Percentiles rank a stretch among this genome's conserved stretches.
phyloP scores from a whole-genome alignment of 192 early-diverging fungal species.

The Entomortierella parvispora region DNA sequence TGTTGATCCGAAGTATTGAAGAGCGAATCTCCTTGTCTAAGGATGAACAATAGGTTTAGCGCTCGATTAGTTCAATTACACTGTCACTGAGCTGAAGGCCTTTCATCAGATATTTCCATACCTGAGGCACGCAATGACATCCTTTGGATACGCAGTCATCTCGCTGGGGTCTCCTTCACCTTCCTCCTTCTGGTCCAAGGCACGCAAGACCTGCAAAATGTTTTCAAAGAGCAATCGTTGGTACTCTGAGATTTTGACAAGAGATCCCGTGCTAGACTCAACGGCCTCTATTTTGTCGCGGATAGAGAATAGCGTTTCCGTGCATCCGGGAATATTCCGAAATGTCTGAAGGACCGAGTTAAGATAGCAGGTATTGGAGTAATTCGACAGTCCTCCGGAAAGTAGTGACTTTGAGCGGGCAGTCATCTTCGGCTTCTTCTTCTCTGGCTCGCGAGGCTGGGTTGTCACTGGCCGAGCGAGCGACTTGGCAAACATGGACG shows the following conservation, averaged over 20 bases:
- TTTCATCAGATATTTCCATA: neutral
- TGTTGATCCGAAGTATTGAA: slow-evolving; percentile 46
- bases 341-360: slow-evolving; percentile 39
- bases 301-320: slow-evolving; percentile 10
- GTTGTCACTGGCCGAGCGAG: neutral
- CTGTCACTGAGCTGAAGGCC: neutral
- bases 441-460: slow-evolving; percentile 1
- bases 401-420: slow-evolving; percentile 11
- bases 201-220: neutral
- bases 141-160: slow-evolving; percentile 22
- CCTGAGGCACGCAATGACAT: slow-evolving; percentile 7
- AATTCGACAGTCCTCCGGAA: slow-evolving; percentile 39
- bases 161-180: neutral
- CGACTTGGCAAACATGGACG: slow-evolving; percentile 31
- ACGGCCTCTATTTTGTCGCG: slow-evolving; percentile 10
- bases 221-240: slow-evolving; percentile 22
- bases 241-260: slow-evolving; percentile 8
- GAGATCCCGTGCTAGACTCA: neutral
- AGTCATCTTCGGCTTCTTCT: slow-evolving; percentile 6
- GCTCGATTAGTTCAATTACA: neutral
- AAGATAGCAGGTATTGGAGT: slow-evolving; percentile 42
- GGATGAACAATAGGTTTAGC: neutral
- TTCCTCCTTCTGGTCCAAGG: slow-evolving; percentile 10
- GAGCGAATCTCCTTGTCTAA: slow-evolving; percentile 20
- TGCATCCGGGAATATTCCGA: slow-evolving; percentile 24